Evolutionary conservation across 2,329 filamentous ascomycete species (phyloP), one percentile per base, ranked within the genome.

Genomic region (Dactylellina cionopaga): DNA sequence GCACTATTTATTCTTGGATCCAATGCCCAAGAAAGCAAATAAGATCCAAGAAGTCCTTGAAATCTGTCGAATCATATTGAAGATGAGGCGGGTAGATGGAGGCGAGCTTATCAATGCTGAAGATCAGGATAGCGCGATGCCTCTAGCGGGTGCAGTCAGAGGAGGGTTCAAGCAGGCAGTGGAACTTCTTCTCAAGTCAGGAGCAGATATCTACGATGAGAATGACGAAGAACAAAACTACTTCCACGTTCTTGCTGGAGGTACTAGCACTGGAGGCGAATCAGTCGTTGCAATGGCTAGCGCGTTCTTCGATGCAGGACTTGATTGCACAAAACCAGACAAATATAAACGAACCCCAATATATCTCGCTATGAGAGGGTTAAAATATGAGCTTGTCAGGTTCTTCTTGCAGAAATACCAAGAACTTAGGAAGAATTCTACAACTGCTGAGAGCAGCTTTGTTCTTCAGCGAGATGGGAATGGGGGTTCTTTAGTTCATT

Each of bases 11-110:
- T 66, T 66, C 33, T 6, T 9, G 2, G 11, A 25, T 27, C 13
- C 6, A 9, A 5, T 22, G 13, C 62, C 62, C 1, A 43, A 39
- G 13, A 15, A 49, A 7, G 13, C 41, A 2, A 29, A 66, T 1
- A 19, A 19, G 4, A 31, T 41, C 10, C 13, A 58, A 24, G 62
- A 66, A 11, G 27, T 51, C 9, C 39, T 66, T 25, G 31, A 43
- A 3, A 66, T 58, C 13, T 66, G 51, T 17, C 41, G 51, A 19
- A 25, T 66, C 13, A 66, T 66, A 11, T 13, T 66, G 19, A 66
- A 66, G n/a, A 66, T 66, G 62, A 49, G 39, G 19, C 47, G 39
- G 13, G 5, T 29, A 4, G 60, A 55, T 29, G 49, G 37, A 11
- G 27, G 33, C 6, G 49, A 65, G 15, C 19, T 65, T 5, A 19